A percentile compares a stretch with the other conserved stretches of the same genome.
These are phyloP conservation scores for Colletotrichum neosansevieriae DNA, from an alignment of 2,329 filamentous ascomycete genomes.

Conservation along the genomic window DNA sequence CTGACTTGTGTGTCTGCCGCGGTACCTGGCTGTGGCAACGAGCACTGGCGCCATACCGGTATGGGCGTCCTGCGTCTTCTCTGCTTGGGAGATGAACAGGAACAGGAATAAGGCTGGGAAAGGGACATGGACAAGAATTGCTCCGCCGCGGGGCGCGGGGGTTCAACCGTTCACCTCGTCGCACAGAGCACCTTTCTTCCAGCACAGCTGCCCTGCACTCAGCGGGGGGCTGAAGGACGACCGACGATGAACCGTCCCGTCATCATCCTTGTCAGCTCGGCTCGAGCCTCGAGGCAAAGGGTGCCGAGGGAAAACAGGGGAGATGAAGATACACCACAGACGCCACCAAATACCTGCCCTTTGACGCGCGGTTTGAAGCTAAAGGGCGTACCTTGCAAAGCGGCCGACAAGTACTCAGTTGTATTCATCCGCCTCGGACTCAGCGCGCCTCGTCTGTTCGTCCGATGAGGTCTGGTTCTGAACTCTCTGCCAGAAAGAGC, in stretches of 20 bases:
- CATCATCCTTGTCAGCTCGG: slow-evolving; percentile 39
- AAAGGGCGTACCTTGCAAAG: slow-evolving; percentile 12
- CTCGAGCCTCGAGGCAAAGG: slow-evolving; percentile 33
- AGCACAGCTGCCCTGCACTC: slow-evolving; percentile 2
- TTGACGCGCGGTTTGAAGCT: slow-evolving; percentile 13
- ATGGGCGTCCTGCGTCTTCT: slow-evolving; percentile 26
- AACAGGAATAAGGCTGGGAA: slow-evolving; percentile 21
- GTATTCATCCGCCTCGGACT: slow-evolving; percentile 28
- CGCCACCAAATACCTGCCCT: slow-evolving; percentile 19
- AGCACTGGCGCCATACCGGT: slow-evolving; percentile 27
- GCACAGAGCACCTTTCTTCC: slow-evolving; percentile 14
- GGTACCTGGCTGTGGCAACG: slow-evolving; percentile 19
- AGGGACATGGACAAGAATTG: slow-evolving; percentile 19
- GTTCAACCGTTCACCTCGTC: slow-evolving; percentile 17
- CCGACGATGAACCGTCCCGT: slow-evolving; percentile 37
- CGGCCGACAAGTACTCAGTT: slow-evolving; percentile 24
- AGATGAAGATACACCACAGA: slow-evolving; percentile 22
- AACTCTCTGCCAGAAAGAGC: slow-evolving; percentile 6
- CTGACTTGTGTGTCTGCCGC: slow-evolving; percentile 33
- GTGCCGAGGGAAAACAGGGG: slow-evolving; percentile 24
- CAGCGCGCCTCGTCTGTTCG: slow-evolving; percentile 13
- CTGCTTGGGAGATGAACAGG: slow-evolving; percentile 30
- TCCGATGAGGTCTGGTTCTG: slow-evolving; percentile 1
- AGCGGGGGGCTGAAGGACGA: slow-evolving; percentile 23
- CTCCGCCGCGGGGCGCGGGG: slow-evolving; percentile 29